Evolutionary conservation across 371 early-diverging fungal species (phyloP), one percentile per base, ranked within the genome.

Genomic region (Funneliformis caledonium): DNA sequence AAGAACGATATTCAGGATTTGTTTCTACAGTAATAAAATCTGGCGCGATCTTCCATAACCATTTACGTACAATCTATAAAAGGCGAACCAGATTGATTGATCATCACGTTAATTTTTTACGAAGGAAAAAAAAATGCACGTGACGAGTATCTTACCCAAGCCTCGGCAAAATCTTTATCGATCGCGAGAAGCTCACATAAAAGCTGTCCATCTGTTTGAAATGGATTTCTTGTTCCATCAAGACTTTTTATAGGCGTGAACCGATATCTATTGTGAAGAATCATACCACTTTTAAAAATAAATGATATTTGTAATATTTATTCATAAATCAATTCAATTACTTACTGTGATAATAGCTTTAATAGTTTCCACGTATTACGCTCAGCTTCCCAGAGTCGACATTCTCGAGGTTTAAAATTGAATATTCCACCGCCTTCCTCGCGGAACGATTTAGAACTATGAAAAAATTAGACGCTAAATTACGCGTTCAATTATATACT

Each of bases 31-130:
- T 59, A 22, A 22, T 4, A 37, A 78, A 81, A 33, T n/a, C 10
- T 43, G 78, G 78, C 26, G 82, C 82, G 14, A 47, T 70, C 14
- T 72, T 61, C 43, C 78, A 72, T 37, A 81, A 62, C 82, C 82
- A 81, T 22, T 52, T 31, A 14, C 60, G 73, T 65, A 81, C 82
- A 62, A 81, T 42, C 80, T 79, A 43, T 72, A 70, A 12, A 69
- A 65, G 22, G 16, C 48, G 37, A 37, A 37, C 37, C 37, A 37
- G 1, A 37, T 37, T 37, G 37, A 2, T 37, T 37, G 37, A 37
- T 37, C 37, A 3, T 37, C 37, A 37, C 37, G 10, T 45, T 11
- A 45, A 16, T 26, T 26, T 7, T 16, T 56, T 56, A 56, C 7
- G 19, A 12, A 56, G 14, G 0, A 52, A 14, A 12, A 45, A 9